Percentiles rank a stretch among this genome's conserved stretches.
Conservation (phyloP, 23 red algal genomes). For the Chondrus crispus region DNA sequence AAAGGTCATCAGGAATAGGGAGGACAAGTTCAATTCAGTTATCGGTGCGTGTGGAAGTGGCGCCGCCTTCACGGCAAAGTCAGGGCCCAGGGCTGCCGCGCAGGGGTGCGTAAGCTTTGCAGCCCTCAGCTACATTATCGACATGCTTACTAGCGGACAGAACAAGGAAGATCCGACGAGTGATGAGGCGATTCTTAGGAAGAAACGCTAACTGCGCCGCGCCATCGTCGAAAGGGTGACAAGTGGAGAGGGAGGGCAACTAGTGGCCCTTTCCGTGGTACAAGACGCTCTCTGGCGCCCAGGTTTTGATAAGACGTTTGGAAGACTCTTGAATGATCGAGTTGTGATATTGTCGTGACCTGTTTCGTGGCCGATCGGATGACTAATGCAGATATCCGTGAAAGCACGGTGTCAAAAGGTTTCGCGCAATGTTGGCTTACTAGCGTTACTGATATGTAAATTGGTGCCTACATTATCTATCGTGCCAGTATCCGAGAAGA, state of each 20-base stretch:
- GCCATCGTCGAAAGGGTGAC: background rate
- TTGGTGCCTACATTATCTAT: too few relatives aligned
- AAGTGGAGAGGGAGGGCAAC: background rate
- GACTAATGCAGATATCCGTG: background rate
- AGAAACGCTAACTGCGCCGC: slow-evolving; percentile 29
- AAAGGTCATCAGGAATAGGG: slow-evolving; percentile 59
- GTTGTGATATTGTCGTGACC: background rate
- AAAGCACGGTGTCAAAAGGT: too few relatives aligned
- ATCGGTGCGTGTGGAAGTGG: slow-evolving; percentile 88
- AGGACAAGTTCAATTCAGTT: slow-evolving; percentile 78
- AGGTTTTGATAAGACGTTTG: background rate
- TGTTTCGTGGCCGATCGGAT: background rate
- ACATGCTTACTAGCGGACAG: background rate
- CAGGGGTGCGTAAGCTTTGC: slow-evolving; percentile 92
- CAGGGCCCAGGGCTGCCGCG: slow-evolving; percentile 53
- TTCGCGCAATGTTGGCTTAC: too few relatives aligned
- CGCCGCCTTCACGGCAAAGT: slow-evolving; percentile 66
- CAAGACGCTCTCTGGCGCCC: background rate
- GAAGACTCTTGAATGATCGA: background rate
- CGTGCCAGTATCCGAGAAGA: too few relatives aligned
- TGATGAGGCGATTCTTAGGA: slow-evolving; percentile 63
- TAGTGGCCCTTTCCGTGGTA: background rate
- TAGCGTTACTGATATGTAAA: too few relatives aligned
- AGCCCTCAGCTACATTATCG: slow-evolving; percentile 77
- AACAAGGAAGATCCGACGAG: slow-evolving; percentile 28